These are phyloP conservation scores for Volvox africanus DNA, from an alignment of 139 green algal genomes.

Conservation along the genomic window DNA sequence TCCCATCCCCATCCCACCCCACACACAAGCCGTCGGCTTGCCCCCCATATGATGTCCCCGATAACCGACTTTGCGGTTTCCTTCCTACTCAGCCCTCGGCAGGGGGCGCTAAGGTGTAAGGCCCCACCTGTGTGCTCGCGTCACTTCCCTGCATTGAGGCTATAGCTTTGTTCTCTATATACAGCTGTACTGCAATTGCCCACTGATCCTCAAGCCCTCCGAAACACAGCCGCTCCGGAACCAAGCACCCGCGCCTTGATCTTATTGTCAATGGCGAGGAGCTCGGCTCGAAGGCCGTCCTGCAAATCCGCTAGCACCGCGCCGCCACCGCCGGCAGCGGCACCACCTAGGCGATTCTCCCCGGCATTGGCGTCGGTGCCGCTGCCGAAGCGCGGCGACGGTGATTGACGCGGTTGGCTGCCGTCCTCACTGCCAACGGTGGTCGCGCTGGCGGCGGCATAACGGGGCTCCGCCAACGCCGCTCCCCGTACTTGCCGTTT, in stretches of 20 bases:
- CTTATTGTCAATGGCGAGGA: constrained; percentile 10
- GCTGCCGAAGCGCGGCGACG: not conserved
- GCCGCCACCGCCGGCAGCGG: no score
- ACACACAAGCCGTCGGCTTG: no score
- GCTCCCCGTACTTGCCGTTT: constrained; percentile 19
- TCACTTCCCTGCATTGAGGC: no score
- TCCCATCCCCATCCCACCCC: no score
- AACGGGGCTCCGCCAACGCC: not conserved
- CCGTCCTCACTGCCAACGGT: not conserved
- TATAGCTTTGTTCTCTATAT: no score
- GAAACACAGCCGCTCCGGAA: not conserved
- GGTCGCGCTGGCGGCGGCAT: not conserved
- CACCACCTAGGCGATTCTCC: not conserved
- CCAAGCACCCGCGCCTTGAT: constrained; percentile 19
- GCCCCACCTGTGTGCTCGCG: no score
- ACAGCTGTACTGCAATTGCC: no score
- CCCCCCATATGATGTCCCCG: no score
- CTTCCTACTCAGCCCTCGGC: no score
- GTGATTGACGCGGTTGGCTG: not conserved
- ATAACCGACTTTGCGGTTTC: no score
- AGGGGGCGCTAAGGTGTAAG: no score
- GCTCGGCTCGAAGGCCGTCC: constrained; percentile 4
- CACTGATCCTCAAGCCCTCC: not conserved
- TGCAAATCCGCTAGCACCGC: not conserved
- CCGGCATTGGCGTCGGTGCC: not conserved